These are phyloP conservation scores for Jaltomata sinuosa DNA, from an alignment of 257 asterid species.

Conservation along the genomic window DNA sequence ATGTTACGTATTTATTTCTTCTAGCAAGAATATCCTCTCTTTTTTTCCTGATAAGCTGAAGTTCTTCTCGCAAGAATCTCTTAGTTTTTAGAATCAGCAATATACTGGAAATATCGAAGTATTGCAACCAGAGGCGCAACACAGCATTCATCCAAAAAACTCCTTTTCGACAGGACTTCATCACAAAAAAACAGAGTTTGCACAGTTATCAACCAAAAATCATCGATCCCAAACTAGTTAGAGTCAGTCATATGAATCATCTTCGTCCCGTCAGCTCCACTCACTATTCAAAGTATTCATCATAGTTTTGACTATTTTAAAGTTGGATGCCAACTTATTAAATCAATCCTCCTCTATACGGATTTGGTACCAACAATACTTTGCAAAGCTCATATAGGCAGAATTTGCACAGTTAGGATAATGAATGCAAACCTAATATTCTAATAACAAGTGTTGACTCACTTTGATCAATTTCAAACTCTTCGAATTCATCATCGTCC, in stretches of 20 bases:
- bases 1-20: background rate
- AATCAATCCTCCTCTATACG: background rate
- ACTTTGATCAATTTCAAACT: constrained; percentile 69
- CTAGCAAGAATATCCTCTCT: background rate
- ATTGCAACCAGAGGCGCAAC: background rate
- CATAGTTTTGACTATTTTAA: background rate
- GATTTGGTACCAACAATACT: background rate
- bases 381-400: background rate
- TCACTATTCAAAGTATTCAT: background rate
- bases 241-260: background rate
- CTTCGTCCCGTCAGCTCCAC: background rate
- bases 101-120: background rate
- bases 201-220: background rate
- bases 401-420: background rate
- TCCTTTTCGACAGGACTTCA: background rate
- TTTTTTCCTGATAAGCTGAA: too few species aligned
- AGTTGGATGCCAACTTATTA: background rate
- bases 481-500: constrained; percentile 87
- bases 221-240: background rate
- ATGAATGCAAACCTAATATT: too few species aligned
- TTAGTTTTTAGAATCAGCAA: background rate
- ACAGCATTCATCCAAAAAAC: background rate
- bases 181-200: background rate
- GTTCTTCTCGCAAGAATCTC: background rate
- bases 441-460: background rate